Percentiles rank a stretch among this genome's conserved stretches.
phyloP scores from a whole-genome alignment of 2,329 filamentous ascomycete genomes.

The Alternaria incomplexa region DNA sequence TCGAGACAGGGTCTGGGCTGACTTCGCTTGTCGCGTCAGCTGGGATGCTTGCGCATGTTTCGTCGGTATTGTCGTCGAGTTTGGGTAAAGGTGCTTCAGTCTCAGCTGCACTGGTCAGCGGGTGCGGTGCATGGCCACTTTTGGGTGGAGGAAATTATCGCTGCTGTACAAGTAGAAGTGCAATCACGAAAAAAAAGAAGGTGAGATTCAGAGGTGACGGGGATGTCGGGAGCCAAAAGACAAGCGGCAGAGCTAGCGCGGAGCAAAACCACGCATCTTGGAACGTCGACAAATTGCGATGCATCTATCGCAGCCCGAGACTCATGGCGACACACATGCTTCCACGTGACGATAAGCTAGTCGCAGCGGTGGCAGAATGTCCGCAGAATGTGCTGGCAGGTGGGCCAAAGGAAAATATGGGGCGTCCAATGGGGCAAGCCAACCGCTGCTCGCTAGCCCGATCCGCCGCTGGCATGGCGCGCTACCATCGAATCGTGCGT shows the following conservation, averaged over 20 bases:
- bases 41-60: slow-evolving; percentile 10
- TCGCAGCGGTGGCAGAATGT: slow-evolving; percentile 21
- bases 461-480: slow-evolving; percentile 17
- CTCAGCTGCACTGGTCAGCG: slow-evolving; percentile 18
- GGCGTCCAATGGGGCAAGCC: slow-evolving; percentile 17
- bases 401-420: slow-evolving; percentile 18
- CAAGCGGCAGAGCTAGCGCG: slow-evolving; percentile 20
- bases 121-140: neutral
- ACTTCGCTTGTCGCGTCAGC: slow-evolving; percentile 11
- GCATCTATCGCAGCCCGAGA: slow-evolving; percentile 38
- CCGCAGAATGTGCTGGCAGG: slow-evolving; percentile 19
- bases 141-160: neutral
- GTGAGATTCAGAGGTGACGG: slow-evolving; percentile 14
- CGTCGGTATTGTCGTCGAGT: neutral
- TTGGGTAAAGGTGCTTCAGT: neutral
- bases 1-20: slow-evolving; percentile 10
- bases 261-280: slow-evolving; percentile 27
- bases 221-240: slow-evolving; percentile 19
- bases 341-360: slow-evolving; percentile 38
- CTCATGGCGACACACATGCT: slow-evolving; percentile 18
- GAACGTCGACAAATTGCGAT: slow-evolving; percentile 31
- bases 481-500: slow-evolving; percentile 16
- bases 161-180: slow-evolving; percentile 6
- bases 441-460: slow-evolving; percentile 18
- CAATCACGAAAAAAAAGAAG: slow-evolving; percentile 6